These are phyloP conservation scores for Populus hybrid DNA, from an alignment of 441 rosid species.

Conservation along the genomic window DNA sequence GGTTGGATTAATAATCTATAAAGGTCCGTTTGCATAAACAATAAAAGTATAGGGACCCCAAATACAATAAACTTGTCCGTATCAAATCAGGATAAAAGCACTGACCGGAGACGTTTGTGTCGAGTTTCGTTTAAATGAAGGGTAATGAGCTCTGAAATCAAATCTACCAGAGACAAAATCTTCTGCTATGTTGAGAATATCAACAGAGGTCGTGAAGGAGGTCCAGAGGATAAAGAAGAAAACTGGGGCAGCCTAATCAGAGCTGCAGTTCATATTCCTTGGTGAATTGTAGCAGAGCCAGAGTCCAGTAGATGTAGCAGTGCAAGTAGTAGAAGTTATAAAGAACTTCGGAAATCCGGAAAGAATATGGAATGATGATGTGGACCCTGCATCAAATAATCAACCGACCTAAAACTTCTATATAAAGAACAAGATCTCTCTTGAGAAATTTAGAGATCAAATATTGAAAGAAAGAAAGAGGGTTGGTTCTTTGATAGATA, in stretches of 20 bases:
- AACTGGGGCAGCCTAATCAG: conserved; percentile 51
- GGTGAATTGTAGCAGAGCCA: conserved; percentile 84
- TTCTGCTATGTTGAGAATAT: conserved; percentile 52
- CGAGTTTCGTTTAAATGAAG: conserved; percentile 48
- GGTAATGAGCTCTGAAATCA: conserved; percentile 43
- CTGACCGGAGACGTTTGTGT: conserved; percentile 86
- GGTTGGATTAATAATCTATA: neutral
- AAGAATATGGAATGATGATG: neutral
- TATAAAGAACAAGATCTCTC: neutral
- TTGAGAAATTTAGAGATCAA: neutral
- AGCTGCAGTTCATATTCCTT: conserved; percentile 82
- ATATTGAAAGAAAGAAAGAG: neutral
- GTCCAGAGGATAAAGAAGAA: conserved; percentile 83
- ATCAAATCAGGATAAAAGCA: neutral
- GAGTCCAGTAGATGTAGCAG: conserved; percentile 70
- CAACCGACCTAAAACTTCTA: neutral
- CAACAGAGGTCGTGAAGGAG: conserved; percentile 81
- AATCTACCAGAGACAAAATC: conserved; percentile 37
- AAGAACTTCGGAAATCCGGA: neutral
- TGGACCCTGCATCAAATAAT: no score
- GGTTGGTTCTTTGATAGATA: neutral
- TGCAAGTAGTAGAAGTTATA: no score
- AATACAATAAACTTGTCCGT: neutral
- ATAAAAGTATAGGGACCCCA: neutral
- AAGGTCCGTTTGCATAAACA: neutral